Conservation (phyloP, 2,329 filamentous ascomycete species). For the Penicillium palitans region DNA sequence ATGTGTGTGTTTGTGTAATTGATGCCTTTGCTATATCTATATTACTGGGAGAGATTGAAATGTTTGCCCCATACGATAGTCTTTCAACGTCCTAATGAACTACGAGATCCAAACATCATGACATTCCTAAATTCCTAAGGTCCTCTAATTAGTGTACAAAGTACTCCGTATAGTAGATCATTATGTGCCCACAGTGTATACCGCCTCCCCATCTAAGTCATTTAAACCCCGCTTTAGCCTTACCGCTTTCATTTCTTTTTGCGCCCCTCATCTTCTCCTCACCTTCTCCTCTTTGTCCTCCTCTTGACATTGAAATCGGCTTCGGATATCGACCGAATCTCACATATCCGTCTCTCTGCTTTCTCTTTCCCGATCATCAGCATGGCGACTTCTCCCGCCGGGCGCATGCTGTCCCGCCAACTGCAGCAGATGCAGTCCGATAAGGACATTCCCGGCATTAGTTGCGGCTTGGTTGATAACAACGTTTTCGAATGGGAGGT, state of each 20-base stretch:
- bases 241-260: constrained; percentile 24
- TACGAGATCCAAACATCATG: background rate
- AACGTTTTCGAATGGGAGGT: constrained; percentile 98
- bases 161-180: background rate
- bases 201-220: constrained; percentile 1
- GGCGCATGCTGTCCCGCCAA: constrained; percentile 74
- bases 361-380: constrained; percentile 6
- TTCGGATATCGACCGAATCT: background rate
- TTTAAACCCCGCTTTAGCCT: constrained; percentile 11
- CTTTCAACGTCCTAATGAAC: too few species aligned
- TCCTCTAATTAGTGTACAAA: background rate
- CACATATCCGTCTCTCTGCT: background rate
- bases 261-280: constrained; percentile 12
- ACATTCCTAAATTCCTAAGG: background rate
- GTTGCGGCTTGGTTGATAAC: constrained; percentile 80
- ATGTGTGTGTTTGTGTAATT: background rate
- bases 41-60: background rate
- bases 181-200: background rate
- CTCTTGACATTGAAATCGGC: background rate
- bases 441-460: constrained; percentile 91
- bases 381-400: constrained; percentile 47
- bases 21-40: background rate
- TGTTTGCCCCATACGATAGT: background rate
- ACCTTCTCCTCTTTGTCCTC: background rate
- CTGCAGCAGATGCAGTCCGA: constrained; percentile 91